Evolutionary conservation across 768 basidiomycete species (phyloP), one percentile per base, ranked within the genome.

Genomic region (Amanita pseudoporphyria): DNA sequence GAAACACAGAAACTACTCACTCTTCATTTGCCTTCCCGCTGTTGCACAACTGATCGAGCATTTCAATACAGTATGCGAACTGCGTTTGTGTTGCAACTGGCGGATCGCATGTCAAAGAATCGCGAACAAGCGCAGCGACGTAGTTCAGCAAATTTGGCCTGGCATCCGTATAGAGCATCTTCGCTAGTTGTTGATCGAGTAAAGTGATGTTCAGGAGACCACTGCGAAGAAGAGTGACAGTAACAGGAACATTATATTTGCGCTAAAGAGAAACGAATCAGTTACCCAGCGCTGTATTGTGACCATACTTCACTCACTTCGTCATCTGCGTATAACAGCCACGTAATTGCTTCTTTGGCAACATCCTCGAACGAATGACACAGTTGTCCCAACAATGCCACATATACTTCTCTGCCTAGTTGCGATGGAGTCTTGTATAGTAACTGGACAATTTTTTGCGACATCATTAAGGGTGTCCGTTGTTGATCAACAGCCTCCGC

Each of bases 301-400:
- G 31, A 21, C 32, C 42, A 39, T 22, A 16, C 41, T 55, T 14
- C 5, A 70, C 80, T 49, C 49, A 93, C 92, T 71, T 94, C 89
- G 61, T 99, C 96, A 61, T 98, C 94, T 3, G 96, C 89, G 61
- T 92, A 96, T 39, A 97, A 69, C 42, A 99, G 71, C 96, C 96
- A 99, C 1, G 87, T 88, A 44, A 93, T 87, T 5, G 95, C 96
- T 67, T 99, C 96, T 64, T 93, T 93, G 14, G 87, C 89, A 39
- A 97, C 95, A 55, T 95, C 90, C 56, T 89, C 83, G 54, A 92
- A 94, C 13, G 82, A 71, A 53, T 83, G 81, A 62, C 96, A 98
- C 36, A 99, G 70, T 54, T 91, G 85, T 52, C 93, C 87, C 12
- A 99, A 70, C 39, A 99, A 71, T 38, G 84, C 79, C 33, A 92